Evolutionary conservation across 441 rosid genomes (phyloP).

Genomic region (Erodium moschatum): DNA sequence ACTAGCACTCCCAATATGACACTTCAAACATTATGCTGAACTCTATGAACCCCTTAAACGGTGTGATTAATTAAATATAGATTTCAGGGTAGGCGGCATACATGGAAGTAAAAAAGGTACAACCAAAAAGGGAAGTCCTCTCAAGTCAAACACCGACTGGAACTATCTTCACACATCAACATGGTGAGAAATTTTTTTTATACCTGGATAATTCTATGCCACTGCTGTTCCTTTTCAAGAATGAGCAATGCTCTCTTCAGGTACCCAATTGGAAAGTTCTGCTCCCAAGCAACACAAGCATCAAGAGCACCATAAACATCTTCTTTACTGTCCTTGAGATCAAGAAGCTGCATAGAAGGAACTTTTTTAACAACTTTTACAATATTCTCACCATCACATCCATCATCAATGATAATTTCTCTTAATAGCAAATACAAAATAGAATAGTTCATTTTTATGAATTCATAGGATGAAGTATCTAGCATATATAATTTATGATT

Average conservation of each 20-base stretch:
- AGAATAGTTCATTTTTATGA: background rate
- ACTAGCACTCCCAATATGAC: background rate
- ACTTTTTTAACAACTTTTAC: constrained; percentile 15
- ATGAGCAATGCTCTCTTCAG: constrained; percentile 55
- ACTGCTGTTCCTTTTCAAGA: constrained; percentile 78
- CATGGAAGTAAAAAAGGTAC: background rate
- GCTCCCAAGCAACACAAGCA: constrained; percentile 97
- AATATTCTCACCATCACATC: background rate
- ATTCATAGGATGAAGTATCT: background rate
- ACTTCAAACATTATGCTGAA: background rate
- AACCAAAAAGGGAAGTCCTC: constrained; percentile 1
- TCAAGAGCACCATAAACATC: constrained; percentile 82
- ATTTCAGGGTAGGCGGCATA: background rate
- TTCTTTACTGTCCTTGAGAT: constrained; percentile 71
- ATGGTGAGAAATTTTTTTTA: constrained; percentile 10
- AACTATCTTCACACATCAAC: background rate
- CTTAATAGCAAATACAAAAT: background rate
- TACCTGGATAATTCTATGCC: constrained; percentile 91
- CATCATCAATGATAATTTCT: background rate
- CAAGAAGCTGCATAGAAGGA: constrained; percentile 50
- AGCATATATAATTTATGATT: too few species aligned
- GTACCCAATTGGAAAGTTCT: constrained; percentile 64
- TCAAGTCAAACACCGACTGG: background rate
- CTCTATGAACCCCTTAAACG: background rate
- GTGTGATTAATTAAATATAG: background rate